These are phyloP conservation scores for Taxawa tesnikishii DNA, from an alignment of 2,329 filamentous ascomycete genomes.

Conservation along the genomic window DNA sequence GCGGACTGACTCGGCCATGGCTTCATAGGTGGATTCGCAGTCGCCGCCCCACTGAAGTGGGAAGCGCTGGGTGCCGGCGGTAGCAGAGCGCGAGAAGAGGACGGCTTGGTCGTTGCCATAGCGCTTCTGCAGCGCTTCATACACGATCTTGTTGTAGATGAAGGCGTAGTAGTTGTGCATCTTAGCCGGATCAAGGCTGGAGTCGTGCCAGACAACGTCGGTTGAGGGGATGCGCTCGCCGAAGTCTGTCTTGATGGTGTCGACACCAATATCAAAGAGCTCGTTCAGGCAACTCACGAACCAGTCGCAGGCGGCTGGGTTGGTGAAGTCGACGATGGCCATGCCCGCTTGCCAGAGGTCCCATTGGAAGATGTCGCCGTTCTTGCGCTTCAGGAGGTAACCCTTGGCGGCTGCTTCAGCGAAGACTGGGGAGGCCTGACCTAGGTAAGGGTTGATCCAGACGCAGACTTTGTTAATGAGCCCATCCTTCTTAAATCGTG, in stretches of 20 bases:
- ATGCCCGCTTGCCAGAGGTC: slow-evolving; percentile 69
- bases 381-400: slow-evolving; percentile 57
- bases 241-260: slow-evolving; percentile 66
- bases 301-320: slow-evolving; percentile 55
- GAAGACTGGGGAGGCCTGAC: slow-evolving; percentile 56
- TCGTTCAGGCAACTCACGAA: slow-evolving; percentile 48
- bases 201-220: slow-evolving; percentile 53
- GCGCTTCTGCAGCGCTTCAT: slow-evolving; percentile 47
- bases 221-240: slow-evolving; percentile 57
- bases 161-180: slow-evolving; percentile 76
- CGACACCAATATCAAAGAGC: slow-evolving; percentile 57
- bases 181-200: slow-evolving; percentile 44
- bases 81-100: slow-evolving; percentile 56
- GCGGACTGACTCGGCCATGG: slow-evolving; percentile 58
- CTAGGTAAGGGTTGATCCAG: slow-evolving; percentile 68
- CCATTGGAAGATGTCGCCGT: slow-evolving; percentile 61
- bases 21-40: slow-evolving; percentile 61
- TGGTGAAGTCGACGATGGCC: slow-evolving; percentile 63
- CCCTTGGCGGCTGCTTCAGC: slow-evolving; percentile 50
- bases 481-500: slow-evolving; percentile 49
- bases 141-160: slow-evolving; percentile 58
- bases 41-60: slow-evolving; percentile 62
- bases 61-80: slow-evolving; percentile 56
- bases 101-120: slow-evolving; percentile 43
- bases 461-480: slow-evolving; percentile 53